Evolutionary conservation across 139 green algal genomes (phyloP), one percentile per base, ranked within the genome.

Genomic region (Chara braunii): DNA sequence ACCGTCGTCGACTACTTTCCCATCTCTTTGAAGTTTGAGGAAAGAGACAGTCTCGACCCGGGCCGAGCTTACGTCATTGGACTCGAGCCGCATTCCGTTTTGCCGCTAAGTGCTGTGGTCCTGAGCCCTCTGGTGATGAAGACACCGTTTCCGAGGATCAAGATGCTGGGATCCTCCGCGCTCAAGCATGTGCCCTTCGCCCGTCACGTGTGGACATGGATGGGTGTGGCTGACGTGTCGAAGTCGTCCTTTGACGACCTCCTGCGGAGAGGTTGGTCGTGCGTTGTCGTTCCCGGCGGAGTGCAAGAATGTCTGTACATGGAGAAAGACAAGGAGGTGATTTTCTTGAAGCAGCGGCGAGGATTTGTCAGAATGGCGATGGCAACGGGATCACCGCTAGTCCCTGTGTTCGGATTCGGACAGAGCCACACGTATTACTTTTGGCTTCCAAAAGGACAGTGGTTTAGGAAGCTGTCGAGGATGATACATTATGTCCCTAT

Each of bases 331-430:
- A 23, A 74, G 64, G 64, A 74, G 56, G 64, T 74, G 48, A 26
- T 86, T 2, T 94, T 84, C 58, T 58, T 95, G 7, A 60, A 51
- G 4, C 64, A 78, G 28, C 64, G 88, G 43, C 70, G 62, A 8
- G 88, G 88, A 22, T 95, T 95, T 59, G 72, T 95, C 1, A 65
- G 72, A 9, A 36, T 93, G 24, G 86, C 85, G 5, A 68, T 94
- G 51, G 73, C 85, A 50, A 43, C 57, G 3, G 84, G 83, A 0
- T 77, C 72, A 26, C 66, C 80, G 1, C 37, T 96, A 1, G 66
- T 96, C 26, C 90, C 90, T 2, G 82, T 84, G 6, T 95, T 90
- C 76, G 76, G 76, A 0, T 95, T 96, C 59, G 90, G 87, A 18
- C 90, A 95, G 1, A 31, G 36, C 18, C 52, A 82, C 0, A 63